These are phyloP conservation scores for Pythium phragmiticola DNA, from an alignment of 352 stramenopile genomes.

Conservation along the genomic window DNA sequence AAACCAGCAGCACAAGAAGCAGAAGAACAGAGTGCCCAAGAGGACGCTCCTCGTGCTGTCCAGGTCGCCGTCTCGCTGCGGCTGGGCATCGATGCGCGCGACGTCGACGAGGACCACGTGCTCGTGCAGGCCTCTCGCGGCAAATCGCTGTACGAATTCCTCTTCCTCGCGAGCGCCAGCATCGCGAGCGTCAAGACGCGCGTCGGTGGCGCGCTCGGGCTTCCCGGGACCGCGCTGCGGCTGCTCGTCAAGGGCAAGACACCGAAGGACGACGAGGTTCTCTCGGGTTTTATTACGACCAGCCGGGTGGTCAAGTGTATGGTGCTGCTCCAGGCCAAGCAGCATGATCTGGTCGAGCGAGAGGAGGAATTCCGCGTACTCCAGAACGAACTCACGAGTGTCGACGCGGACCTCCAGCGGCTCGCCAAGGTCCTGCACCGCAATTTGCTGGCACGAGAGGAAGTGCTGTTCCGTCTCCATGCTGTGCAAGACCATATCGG, in stretches of 20 bases:
- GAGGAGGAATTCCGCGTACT: slow-evolving; percentile 60
- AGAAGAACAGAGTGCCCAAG: not conserved
- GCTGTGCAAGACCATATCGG: slow-evolving; percentile 39
- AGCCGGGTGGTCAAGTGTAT: slow-evolving; percentile 62
- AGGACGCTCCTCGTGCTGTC: not conserved
- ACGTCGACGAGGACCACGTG: slow-evolving; percentile 41
- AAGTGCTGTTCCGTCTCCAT: slow-evolving; percentile 47
- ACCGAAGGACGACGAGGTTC: slow-evolving; percentile 32
- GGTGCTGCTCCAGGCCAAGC: slow-evolving; percentile 58
- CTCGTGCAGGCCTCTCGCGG: slow-evolving; percentile 55
- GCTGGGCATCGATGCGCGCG: slow-evolving; percentile 12
- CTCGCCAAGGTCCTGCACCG: slow-evolving; percentile 46
- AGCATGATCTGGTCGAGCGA: slow-evolving; percentile 62
- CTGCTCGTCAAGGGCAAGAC: slow-evolving; percentile 71
- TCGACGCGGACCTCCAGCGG: slow-evolving; percentile 32
- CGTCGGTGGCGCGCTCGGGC: slow-evolving; percentile 43
- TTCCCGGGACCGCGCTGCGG: slow-evolving; percentile 39
- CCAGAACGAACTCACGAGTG: slow-evolving; percentile 56
- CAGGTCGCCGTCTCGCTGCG: slow-evolving; percentile 13
- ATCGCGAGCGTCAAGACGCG: slow-evolving; percentile 51
- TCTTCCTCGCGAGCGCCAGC: slow-evolving; percentile 30
- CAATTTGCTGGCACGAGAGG: slow-evolving; percentile 52
- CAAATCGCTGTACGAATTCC: slow-evolving; percentile 58
- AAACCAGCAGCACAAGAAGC: not conserved
- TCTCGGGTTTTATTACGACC: slow-evolving; percentile 20